Conservation (phyloP, 2,329 filamentous ascomycete species). For the Orbilia javanica region DNA sequence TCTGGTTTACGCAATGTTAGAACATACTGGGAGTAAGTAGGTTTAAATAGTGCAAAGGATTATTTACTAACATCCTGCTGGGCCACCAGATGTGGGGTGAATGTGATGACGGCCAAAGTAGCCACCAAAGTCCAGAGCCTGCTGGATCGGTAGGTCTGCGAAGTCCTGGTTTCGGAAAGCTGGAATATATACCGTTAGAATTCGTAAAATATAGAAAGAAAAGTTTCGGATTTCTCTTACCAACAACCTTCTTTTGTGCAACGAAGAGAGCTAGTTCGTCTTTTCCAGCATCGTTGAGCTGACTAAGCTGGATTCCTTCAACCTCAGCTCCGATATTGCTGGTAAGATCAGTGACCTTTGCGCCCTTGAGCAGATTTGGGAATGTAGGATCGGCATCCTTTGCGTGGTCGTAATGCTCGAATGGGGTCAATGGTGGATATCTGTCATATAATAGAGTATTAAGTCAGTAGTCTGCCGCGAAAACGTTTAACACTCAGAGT, state of each 20-base stretch:
- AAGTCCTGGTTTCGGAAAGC: slow-evolving; percentile 82
- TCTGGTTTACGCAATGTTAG: slow-evolving; percentile 62
- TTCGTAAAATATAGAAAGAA: not conserved
- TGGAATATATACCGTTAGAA: not conserved
- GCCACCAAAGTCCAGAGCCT: slow-evolving; percentile 76
- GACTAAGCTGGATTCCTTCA: slow-evolving; percentile 77
- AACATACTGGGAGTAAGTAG: not conserved
- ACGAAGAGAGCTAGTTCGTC: slow-evolving; percentile 82
- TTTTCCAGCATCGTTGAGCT: slow-evolving; percentile 76
- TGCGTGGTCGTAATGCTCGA: slow-evolving; percentile 80
- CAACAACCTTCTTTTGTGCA: slow-evolving; percentile 80
- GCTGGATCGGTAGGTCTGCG: slow-evolving; percentile 76
- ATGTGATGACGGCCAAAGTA: slow-evolving; percentile 88
- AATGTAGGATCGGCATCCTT: slow-evolving; percentile 79
- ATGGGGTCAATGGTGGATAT: slow-evolving; percentile 76
- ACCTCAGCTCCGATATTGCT: slow-evolving; percentile 81
- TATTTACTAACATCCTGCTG: slow-evolving; percentile 70
- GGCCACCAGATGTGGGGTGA: slow-evolving; percentile 81
- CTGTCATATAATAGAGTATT: slow-evolving; percentile 60
- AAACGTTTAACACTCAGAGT: no score
- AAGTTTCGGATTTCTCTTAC: slow-evolving; percentile 63
- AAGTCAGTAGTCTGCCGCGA: not conserved
- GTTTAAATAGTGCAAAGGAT: not conserved
- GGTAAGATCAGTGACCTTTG: slow-evolving; percentile 72
- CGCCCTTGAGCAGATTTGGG: slow-evolving; percentile 74